Percentiles rank a stretch among this genome's conserved stretches.
Conservation (phyloP, 2,329 filamentous ascomycete genomes). For the Polychaeton citri region DNA sequence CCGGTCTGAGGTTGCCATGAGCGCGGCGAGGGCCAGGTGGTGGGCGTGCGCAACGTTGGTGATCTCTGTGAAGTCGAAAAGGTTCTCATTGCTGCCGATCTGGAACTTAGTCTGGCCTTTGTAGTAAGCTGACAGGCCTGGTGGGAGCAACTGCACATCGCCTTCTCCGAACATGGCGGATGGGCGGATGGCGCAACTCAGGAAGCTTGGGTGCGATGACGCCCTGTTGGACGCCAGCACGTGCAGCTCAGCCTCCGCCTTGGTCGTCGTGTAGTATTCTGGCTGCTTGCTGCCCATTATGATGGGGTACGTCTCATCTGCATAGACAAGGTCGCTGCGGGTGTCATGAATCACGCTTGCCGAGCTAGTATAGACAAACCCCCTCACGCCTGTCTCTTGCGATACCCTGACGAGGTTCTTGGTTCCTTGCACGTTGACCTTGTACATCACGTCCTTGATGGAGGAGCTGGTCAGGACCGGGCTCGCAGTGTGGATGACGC, state of each 20-base stretch:
- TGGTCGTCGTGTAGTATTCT: conserved; percentile 39
- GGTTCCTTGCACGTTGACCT: conserved; percentile 40
- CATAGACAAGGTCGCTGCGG: conserved; percentile 32
- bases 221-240: conserved; percentile 37
- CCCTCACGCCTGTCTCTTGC: conserved; percentile 35
- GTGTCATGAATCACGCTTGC: conserved; percentile 37
- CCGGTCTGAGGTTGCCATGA: conserved; percentile 31
- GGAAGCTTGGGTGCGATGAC: conserved; percentile 26
- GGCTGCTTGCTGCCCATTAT: conserved; percentile 33
- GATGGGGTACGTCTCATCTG: conserved; percentile 34
- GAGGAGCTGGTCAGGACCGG: conserved; percentile 19
- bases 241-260: conserved; percentile 34
- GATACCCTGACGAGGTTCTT: conserved; percentile 34
- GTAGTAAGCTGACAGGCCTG: conserved; percentile 31
- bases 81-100: conserved; percentile 38
- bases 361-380: conserved; percentile 40
- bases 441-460: conserved; percentile 28
- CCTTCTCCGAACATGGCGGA: conserved; percentile 39
- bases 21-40: conserved; percentile 35
- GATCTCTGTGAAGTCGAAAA: conserved; percentile 42
- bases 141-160: conserved; percentile 33
- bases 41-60: conserved; percentile 40
- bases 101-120: conserved; percentile 37
- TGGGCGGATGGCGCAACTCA: conserved; percentile 37
- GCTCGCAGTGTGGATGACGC: conserved; percentile 38